Conservation (phyloP, 139 green algal species). For the Choricystis sp. region DNA sequence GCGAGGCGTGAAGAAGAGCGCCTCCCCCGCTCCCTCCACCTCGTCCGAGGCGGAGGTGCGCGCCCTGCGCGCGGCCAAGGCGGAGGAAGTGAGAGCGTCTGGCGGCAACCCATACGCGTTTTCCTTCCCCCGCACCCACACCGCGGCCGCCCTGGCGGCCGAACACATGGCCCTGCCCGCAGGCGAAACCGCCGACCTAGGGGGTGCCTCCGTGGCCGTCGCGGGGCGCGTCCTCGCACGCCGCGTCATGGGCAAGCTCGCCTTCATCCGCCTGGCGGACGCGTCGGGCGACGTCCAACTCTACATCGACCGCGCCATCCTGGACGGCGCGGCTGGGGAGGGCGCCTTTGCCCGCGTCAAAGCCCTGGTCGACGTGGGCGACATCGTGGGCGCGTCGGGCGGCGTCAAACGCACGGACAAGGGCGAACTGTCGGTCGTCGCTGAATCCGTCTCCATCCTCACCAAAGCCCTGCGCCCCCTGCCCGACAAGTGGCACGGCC, state of each 20-base stretch:
- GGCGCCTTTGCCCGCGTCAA: conserved; percentile 60
- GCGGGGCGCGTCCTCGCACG: conserved; percentile 76
- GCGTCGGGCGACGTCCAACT: conserved; percentile 76
- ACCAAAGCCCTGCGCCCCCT: conserved; percentile 91
- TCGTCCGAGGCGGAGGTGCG: conserved; percentile 48
- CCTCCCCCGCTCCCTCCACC: conserved; percentile 1
- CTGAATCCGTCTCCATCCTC: conserved; percentile 47
- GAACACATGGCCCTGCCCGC: conserved; percentile 32
- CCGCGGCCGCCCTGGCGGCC: conserved; percentile 55
- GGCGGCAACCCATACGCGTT: conserved; percentile 84
- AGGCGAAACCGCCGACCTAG: conserved; percentile 33
- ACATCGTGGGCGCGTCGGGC: conserved; percentile 65
- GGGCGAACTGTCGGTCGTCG: conserved; percentile 73
- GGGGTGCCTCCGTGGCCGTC: conserved; percentile 40
- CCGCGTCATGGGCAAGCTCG: conserved; percentile 92
- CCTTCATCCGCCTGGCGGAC: conserved; percentile 81
- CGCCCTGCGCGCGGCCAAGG: conserved; percentile 53
- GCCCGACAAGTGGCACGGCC: conserved; percentile 96
- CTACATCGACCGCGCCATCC: conserved; percentile 56
- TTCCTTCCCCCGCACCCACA: conserved; percentile 72
- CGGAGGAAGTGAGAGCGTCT: conserved; percentile 33
- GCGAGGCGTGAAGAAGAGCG: background rate
- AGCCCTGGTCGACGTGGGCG: conserved; percentile 66
- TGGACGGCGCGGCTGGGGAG: conserved; percentile 37
- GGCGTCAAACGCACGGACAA: conserved; percentile 85